Evolutionary conservation across 2,329 filamentous ascomycete genomes (phyloP), one percentile per base, ranked within the genome.

Genomic region (Fusarium algeriense): DNA sequence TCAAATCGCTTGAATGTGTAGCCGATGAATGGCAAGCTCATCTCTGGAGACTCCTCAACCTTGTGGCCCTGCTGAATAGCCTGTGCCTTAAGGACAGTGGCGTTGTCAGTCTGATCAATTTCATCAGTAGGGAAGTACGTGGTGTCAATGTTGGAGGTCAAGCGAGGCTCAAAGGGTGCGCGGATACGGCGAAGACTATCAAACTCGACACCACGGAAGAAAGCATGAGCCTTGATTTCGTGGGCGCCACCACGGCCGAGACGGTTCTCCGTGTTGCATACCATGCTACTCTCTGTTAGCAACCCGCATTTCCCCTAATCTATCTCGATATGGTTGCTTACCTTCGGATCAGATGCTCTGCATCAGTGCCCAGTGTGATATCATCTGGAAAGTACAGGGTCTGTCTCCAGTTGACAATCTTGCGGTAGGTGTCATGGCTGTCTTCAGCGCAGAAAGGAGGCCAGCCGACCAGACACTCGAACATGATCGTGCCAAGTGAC

Each of bases 121-220:
- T 99, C 96, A 79, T 99, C 96, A 56, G 94, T 98, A 13, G 96
- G 96, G 90, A 99, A 99, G 86, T 99, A 98, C 49, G 95, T 95
- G 23, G 96, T 97, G 80, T 99, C 96, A 77, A 97, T 92, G 81
- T 96, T 96, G 70, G 94, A 97, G 67, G 93, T 92, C 71, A 99
- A 86, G 78, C 94, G 94, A 5, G 96, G 96, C 84, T 98, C 95
- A 80, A 99, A 99, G 1, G 96, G 96, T 64, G 96, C 96, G 40
- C 95, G 92, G 78, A 99, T 98, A 67, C 92, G 91, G 71, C 96
- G 93, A 73, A 99, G 87, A 75, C 92, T 93, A 73, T 98, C 94
- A 86, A 97, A 99, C 74, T 97, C 92, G 32, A 99, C 96, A 57
- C 96, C 96, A 37, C 93, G 92, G 92, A 99, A 99, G 88, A 98